Evolutionary conservation across 2,329 filamentous ascomycete genomes (phyloP), one percentile per base, ranked within the genome.

Genomic region (Ophiostoma quercus): DNA sequence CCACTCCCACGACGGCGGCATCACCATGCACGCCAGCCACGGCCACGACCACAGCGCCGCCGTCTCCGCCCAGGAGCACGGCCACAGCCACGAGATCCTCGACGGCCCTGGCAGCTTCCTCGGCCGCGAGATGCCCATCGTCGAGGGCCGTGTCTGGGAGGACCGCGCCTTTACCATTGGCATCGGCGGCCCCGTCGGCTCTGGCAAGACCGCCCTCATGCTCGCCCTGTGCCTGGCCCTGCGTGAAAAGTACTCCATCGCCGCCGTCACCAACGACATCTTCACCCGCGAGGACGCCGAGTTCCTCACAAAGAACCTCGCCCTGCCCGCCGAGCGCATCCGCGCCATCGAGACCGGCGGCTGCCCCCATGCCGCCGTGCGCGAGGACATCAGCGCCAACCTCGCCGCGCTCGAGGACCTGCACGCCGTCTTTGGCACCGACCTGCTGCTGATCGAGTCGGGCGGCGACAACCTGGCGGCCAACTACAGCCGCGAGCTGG

Each of bases 201-300:
- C 94, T 32, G 95, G 95, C 77, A 99, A 99, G 81, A 98, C 95
- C 0, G 95, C 95, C 22, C 87, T 98, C 37, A 98, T 99, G 94
- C 88, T 97, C 12, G 90, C 92, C 54, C 91, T 98, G 74, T 97
- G 93, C 83, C 89, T 89, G 47, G 90, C 90, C 8, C 88, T 99
- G 7, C 91, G 95, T 72, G 84, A 89, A 67, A 83, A 86, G 69
- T 94, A 92, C 86, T 92, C 89, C 77, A 91, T 99, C 76, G 95
- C 95, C 0, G 95, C 93, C 71, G 94, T 99, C 29, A 99, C 95
- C 67, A 98, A 98, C 84, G 94, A 98, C 84, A 98, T 98, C 84
- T 98, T 98, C 84, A 98, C 94, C 29, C 90, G 91, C 74, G 95
- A 99, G 82, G 95, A 99, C 84, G 94, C 94, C 83, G 95, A 98